Evolutionary conservation across 1,284 basidiomycete species (phyloP).

Genomic region (Ustanciosporium gigantosporum): DNA sequence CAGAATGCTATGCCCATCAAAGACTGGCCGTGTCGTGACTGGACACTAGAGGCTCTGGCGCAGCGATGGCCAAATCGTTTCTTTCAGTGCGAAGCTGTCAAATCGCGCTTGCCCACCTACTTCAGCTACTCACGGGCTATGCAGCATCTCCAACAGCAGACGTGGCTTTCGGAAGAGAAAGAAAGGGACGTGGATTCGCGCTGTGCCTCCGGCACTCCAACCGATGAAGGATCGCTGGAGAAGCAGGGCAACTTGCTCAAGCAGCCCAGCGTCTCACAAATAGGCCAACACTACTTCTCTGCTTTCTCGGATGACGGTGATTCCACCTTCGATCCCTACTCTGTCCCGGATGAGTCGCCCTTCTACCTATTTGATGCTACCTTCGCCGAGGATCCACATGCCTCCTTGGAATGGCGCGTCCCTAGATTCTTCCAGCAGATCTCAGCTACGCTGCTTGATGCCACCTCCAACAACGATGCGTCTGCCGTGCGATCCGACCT

Average conservation of each 20-base stretch:
- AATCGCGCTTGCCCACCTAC: slow-evolving; percentile 33
- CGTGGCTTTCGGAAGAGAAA: slow-evolving; percentile 4
- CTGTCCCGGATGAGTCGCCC: slow-evolving; percentile 54
- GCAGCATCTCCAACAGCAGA: slow-evolving; percentile 34
- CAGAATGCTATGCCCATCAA: slow-evolving; percentile 41
- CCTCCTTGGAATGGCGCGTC: slow-evolving; percentile 42
- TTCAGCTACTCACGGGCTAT: slow-evolving; percentile 45
- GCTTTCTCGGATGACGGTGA: slow-evolving; percentile 19
- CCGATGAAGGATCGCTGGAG: neutral
- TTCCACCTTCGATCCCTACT: slow-evolving; percentile 36
- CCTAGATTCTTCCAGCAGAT: slow-evolving; percentile 44
- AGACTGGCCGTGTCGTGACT: slow-evolving; percentile 46
- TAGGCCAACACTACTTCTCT: slow-evolving; percentile 11
- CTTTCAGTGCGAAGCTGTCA: slow-evolving; percentile 55
- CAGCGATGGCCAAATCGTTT: slow-evolving; percentile 35
- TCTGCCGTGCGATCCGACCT: slow-evolving; percentile 46
- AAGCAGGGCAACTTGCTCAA: slow-evolving; percentile 1
- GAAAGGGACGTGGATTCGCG: neutral
- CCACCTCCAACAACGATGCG: slow-evolving; percentile 12
- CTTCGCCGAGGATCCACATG: slow-evolving; percentile 42
- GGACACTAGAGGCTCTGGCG: slow-evolving; percentile 41
- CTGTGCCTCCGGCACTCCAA: neutral
- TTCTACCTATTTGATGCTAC: slow-evolving; percentile 56
- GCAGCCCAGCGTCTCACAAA: slow-evolving; percentile 6
- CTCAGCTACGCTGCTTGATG: slow-evolving; percentile 14